Base-by-base conservation (phyloP, 2,329 filamentous ascomycete species). In the Elsinoe australis region DNA sequence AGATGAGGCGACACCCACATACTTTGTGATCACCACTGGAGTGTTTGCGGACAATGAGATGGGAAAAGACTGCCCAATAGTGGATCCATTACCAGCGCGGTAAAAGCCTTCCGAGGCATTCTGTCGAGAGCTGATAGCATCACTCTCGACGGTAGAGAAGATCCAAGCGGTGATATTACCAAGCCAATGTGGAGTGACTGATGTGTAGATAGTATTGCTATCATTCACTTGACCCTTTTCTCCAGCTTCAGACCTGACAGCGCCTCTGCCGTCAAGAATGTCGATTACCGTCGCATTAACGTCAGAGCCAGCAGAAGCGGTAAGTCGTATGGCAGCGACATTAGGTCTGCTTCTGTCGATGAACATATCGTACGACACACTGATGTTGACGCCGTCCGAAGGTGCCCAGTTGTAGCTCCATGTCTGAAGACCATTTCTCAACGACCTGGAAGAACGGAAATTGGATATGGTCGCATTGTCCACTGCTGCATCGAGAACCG, bases 341-440 rank as follows among this genome's bases (percentile, higher is more conserved):
- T 80, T 83, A 55, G 82, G 68, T 47, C 76, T 64, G 41, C 82
- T 63, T 60, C 82, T 82, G 63, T 83, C 74, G 8, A 78, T 73
- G 54, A 85, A 79, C 53, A 85, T 68, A n/a, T 75, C 70, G 56
- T 84, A 85, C n/a, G 68, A 71, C 26, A 86, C 70, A 10, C 78
- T 68, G 50, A 82, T 79, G 0, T 69, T 67, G 10, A 66, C 66
- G 3, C 65, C 63, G 1, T 63, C 61, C 8, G 59, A 60, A 1
- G 82, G 83, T 2, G 67, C 74, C 83, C 83, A 87, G 5, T 67
- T 78, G 56, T 83, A 85, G 3, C 70, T 67, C 79, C 83, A 87
- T 10, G 70, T 71, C 51, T 81, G 67, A 6, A 82, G 59, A 0
- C 80, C 83, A n/a, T 71, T 72, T 54, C 75, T 76, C 57, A 83